Percentiles rank a stretch among this genome's conserved stretches.
Evolutionary conservation across 306 rosid genomes (phyloP).

Genomic region (Casuarina glauca): DNA sequence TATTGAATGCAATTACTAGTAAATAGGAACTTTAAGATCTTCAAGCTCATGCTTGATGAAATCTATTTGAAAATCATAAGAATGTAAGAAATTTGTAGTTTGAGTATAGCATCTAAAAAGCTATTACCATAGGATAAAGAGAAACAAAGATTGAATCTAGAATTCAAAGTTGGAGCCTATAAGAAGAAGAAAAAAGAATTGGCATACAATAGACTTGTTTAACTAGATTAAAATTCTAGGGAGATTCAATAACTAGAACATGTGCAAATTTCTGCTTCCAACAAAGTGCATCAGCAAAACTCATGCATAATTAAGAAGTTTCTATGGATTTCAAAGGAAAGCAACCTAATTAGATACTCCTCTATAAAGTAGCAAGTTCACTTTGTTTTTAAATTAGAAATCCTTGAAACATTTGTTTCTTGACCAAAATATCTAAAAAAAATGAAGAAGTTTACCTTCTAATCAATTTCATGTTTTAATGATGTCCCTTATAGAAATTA

Average conservation of each 20-base stretch:
- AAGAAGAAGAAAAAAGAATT: neutral
- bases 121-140: neutral
- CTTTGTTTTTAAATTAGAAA: neutral
- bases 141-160: neutral
- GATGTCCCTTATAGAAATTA: neutral
- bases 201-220: neutral
- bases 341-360: neutral
- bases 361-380: neutral
- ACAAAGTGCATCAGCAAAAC: neutral
- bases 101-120: neutral
- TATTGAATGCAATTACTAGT: conserved; percentile 54
- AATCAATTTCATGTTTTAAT: conserved; percentile 39
- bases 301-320: conserved; percentile 21
- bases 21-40: conserved; percentile 64
- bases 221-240: neutral
- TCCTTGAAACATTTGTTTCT: conserved; percentile 6
- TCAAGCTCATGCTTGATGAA: conserved; percentile 74
- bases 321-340: conserved; percentile 8
- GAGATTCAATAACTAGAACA: conserved; percentile 3
- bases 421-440: conserved; percentile 12
- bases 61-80: conserved; percentile 48
- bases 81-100: conserved; percentile 18
- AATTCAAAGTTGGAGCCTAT: neutral
- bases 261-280: neutral
- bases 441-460: conserved; percentile 53